These are phyloP conservation scores for Helianthus annuus DNA, from an alignment of 129 eudicot genomes.

Conservation along the genomic window DNA sequence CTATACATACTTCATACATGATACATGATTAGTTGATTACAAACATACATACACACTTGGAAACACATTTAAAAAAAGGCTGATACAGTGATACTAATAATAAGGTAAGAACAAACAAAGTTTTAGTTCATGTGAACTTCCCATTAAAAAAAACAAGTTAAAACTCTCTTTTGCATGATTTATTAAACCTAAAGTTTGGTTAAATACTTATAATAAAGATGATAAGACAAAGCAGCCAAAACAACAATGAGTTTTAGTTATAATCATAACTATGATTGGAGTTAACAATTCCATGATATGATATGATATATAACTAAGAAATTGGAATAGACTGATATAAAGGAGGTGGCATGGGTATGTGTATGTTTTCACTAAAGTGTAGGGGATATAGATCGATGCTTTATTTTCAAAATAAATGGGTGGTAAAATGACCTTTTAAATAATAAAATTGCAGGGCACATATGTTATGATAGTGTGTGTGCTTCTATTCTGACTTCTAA, in stretches of 20 bases:
- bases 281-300: neutral
- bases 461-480: conserved; percentile 21
- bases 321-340: conserved; percentile 1
- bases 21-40: no score
- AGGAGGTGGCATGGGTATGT: conserved; percentile 2
- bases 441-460: neutral
- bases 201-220: neutral
- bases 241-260: neutral
- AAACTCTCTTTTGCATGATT: neutral
- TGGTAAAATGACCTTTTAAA: neutral
- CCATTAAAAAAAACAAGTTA: no score
- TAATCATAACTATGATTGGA: neutral
- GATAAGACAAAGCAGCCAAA: neutral
- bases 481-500: conserved; percentile 22
- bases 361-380: conserved; percentile 19
- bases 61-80: no score
- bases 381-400: conserved; percentile 1
- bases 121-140: no score
- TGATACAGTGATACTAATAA: no score
- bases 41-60: no score
- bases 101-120: no score
- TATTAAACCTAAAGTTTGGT: neutral
- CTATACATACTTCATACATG: no score
- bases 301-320: conserved; percentile 18
- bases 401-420: conserved; percentile 14